Evolutionary conservation across 2,329 filamentous ascomycete genomes (phyloP), one percentile per base, ranked within the genome.

Genomic region (Fusarium coicis): DNA sequence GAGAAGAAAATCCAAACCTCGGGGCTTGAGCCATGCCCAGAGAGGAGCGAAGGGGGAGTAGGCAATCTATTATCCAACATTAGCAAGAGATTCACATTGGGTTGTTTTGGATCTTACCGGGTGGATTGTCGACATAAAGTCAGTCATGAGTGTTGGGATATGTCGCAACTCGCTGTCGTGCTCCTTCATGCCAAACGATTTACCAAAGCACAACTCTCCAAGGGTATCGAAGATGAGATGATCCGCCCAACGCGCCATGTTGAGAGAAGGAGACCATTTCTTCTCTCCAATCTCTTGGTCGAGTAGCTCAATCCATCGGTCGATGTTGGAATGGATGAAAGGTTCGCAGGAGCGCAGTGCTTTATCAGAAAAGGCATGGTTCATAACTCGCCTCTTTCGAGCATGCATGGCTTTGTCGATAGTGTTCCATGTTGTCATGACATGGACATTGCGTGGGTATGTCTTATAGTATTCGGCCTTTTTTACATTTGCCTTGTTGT

Each of bases 21-120:
- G 66, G 1, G 75, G 75, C n/a, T 77, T 78, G 16, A 77, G 63
- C 76, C 76, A 78, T 23, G 72, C 63, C 76, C 74, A 76, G 21
- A 76, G 26, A 7, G 65, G 30, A 11, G 72, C 61, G 26, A 77
- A 67, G 1, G 76, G 76, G 15, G 76, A 76, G 32, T 64, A 69
- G 5, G 68, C 72, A 34, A 77, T 73, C 76, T 77, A 7, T 1
- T 1, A 21, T 23, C 0, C 23, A 30, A 4, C 15, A 15, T 62
- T 12, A 63, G 7, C 3, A n/a, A n/a, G n/a, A 28, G 4, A 5
- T 19, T 40, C 10, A 10, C 0, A 2, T 26, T 9, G 11, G 14
- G 4, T 36, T 37, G 16, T 14, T 11, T 34, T 39, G 4, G 16
- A 1, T 23, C 58, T 63, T 63, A 74, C 74, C 15, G 68, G 63